phyloP scores from a whole-genome alignment of 768 basidiomycete species.

The Amanita fuliginea region DNA sequence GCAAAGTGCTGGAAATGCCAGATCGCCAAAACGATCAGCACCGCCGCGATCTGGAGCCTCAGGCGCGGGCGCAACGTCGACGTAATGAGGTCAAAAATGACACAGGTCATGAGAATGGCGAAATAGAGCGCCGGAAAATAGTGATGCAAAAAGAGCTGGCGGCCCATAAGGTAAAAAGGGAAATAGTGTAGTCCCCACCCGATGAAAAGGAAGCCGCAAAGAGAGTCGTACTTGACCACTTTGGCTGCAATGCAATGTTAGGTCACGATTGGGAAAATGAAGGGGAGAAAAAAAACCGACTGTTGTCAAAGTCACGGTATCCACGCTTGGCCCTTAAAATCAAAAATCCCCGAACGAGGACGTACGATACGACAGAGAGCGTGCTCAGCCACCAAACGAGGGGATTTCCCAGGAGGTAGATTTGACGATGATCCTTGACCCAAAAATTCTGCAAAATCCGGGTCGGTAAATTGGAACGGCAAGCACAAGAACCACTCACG shows the following conservation, averaged over 20 bases:
- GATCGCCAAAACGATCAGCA: constrained; percentile 60
- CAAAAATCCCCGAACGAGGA: constrained; percentile 62
- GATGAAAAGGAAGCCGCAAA: constrained; percentile 85
- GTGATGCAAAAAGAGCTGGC: constrained; percentile 96
- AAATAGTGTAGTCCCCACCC: constrained; percentile 92
- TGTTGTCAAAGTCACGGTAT: constrained; percentile 83
- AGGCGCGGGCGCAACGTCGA: constrained; percentile 65
- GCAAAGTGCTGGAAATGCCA: constrained; percentile 75
- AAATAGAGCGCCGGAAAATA: constrained; percentile 97
- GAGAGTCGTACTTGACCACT: constrained; percentile 82
- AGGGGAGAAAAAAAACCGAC: constrained; percentile 34
- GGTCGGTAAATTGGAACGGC: background rate
- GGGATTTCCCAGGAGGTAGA: constrained; percentile 93
- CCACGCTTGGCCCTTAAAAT: constrained; percentile 87
- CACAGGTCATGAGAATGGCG: constrained; percentile 67
- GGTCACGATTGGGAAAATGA: background rate
- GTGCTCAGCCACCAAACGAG: constrained; percentile 88
- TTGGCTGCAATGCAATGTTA: constrained; percentile 39
- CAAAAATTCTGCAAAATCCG: constrained; percentile 72
- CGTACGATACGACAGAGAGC: constrained; percentile 56
- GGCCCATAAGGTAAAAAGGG: constrained; percentile 95
- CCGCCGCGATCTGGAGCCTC: constrained; percentile 70
- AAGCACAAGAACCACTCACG: constrained; percentile 36
- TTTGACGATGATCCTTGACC: constrained; percentile 93
- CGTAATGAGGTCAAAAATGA: constrained; percentile 79